Evolutionary conservation across 108 stramenopile species (phyloP), one percentile per base, ranked within the genome.

Genomic region (Heterococcus sp.): DNA sequence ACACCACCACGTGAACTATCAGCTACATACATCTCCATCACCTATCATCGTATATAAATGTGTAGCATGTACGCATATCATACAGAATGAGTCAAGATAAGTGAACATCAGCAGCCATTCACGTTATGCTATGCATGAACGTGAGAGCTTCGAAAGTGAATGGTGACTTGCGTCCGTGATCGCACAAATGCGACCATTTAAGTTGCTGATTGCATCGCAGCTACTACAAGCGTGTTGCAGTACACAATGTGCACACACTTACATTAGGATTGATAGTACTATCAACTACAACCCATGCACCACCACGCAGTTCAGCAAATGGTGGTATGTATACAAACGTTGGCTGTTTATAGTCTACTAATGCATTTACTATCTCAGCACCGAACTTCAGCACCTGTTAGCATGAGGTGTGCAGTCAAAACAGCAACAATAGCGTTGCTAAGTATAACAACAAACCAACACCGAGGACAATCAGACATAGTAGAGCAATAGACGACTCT

Each of bases 241-340:
- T 64, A 28, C 28, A n/a, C 27, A 27, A n/a, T 63, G 32, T 82
- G 1, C 75, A 69, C 37, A 78, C 66, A 78, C 69, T 39, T 78
- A 94, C 93, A 58, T 89, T 84, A 3, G 94, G 84, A 87, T 99
- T 98, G 89, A 99, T 98, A 5, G 97, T 97, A 31, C 94, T 90
- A 92, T 99, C 99, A 29, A 99, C 92, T 2, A 99, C 99, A 67
- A 99, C 99, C 97, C 97, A 98, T 30, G 99, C 97, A 37, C 99
- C 99, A 63, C 99, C 99, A 32, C 99, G 90, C 30, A 99, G 95
- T 82, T 98, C 97, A 32, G 94, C 97, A 78, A 92, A 90, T 11
- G 99, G 99, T 32, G 97, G 99, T 69, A 99, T 96, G 89, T 97
- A 99, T 31, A 99, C 96, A 84, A 97, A 98, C 14, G 98, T 93